Base-by-base conservation (phyloP, 2,329 filamentous ascomycete species). In the Aspergillus caelatus region DNA sequence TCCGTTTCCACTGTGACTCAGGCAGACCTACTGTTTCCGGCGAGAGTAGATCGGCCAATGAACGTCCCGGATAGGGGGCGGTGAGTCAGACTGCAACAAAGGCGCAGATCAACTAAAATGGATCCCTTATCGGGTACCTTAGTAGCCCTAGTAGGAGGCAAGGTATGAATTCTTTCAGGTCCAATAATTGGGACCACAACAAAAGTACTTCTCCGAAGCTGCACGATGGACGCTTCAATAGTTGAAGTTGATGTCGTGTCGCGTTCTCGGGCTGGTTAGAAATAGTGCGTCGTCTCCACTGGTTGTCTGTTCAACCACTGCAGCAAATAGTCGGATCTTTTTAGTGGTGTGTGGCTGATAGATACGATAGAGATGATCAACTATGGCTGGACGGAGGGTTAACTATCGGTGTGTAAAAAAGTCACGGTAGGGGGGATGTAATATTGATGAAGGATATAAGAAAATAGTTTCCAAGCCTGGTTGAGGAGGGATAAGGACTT, bases 1-100 rank as follows among this genome's bases (percentile, higher is more conserved):
- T 72, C 26, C 67, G 67, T 65, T 65, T 65, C 34, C 64, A 57
- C 68, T 65, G 72, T 75, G 73, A 75, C 72, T 75, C 73, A 75
- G 70, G 63, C 65, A 65, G 65, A 56, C 62, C 63, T 59, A 50
- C 60, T 66, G 45, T 41, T 59, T 68, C 59, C 64, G 64, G 68
- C 67, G 63, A 62, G 61, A 30, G 36, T 58, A 60, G 62, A 61
- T 66, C 65, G 62, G 62, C 73, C 73, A 75, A 72, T 76, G 66
- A 71, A 63, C 41, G 61, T 59, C 19, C 59, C 62, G 66, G 46
- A 52, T 34, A 58, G 30, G 65, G 63, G 70, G 74, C 73, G 74
- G 74, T 75, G 73, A 68, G 68, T 69, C 64, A 55, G 52, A 39
- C 52, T 39, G 52, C n/a, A 39, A 36, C n/a, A 62, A 26, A 26